A percentile compares a stretch with the other conserved stretches of the same genome.
phyloP scores from a whole-genome alignment of 805 yeast genomes.

The Isabelozyma gotoi region DNA sequence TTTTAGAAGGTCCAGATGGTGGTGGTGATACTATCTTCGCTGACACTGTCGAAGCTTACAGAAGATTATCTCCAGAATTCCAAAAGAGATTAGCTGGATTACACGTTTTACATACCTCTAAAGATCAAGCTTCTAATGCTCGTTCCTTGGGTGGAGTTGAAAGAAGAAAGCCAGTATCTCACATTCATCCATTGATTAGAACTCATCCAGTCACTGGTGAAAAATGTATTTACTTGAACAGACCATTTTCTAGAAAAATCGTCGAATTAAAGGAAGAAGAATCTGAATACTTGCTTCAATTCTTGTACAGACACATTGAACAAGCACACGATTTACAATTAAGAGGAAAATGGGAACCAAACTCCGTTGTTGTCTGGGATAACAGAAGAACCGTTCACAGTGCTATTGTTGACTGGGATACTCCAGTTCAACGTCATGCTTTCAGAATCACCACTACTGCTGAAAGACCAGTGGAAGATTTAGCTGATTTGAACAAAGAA shows the following conservation, averaged over 20 bases:
- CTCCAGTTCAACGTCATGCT: constrained; percentile 28
- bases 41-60: constrained; percentile 28
- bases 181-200: constrained; percentile 27
- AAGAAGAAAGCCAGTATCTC: constrained; percentile 24
- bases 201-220: constrained; percentile 26
- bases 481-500: constrained; percentile 24
- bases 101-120: constrained; percentile 26
- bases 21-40: constrained; percentile 32
- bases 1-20: constrained; percentile 26
- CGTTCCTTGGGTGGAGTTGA: constrained; percentile 24
- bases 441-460: constrained; percentile 28
- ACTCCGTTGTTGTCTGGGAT: constrained; percentile 29
- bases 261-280: constrained; percentile 29
- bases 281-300: constrained; percentile 21
- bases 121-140: constrained; percentile 22
- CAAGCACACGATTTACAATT: constrained; percentile 26
- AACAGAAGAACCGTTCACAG: constrained; percentile 27
- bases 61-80: constrained; percentile 25
- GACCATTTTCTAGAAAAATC: constrained; percentile 22
- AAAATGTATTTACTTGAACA: constrained; percentile 23
- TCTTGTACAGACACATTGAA: constrained; percentile 25
- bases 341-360: constrained; percentile 29
- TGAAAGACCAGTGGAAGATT: constrained; percentile 27
- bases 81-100: constrained; percentile 23
- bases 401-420: constrained; percentile 30